Evolutionary conservation across 2,329 filamentous ascomycete genomes (phyloP).

Genomic region (Penicillium digitatum): DNA sequence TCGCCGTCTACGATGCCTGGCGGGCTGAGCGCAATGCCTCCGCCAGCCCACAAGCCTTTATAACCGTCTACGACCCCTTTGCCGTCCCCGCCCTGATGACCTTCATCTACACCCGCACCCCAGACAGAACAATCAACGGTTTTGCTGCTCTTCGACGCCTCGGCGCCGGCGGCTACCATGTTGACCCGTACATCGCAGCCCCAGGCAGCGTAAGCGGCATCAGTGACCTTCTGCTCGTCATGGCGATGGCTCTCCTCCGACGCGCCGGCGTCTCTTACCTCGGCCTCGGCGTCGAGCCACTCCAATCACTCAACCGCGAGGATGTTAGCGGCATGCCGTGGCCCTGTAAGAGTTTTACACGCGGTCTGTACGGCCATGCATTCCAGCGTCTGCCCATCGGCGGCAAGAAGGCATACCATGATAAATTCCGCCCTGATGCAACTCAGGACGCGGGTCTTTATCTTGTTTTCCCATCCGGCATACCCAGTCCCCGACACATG

Average conservation of each 20-base stretch:
- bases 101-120: slow-evolving; percentile 38
- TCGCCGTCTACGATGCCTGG: slow-evolving; percentile 40
- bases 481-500: slow-evolving; percentile 31
- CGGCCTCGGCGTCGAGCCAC: slow-evolving; percentile 40
- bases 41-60: slow-evolving; percentile 35
- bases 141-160: slow-evolving; percentile 41
- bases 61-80: slow-evolving; percentile 43
- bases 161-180: slow-evolving; percentile 39
- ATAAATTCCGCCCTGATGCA: slow-evolving; percentile 39
- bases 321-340: slow-evolving; percentile 33
- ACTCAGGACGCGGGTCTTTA: slow-evolving; percentile 32
- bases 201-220: slow-evolving; percentile 37
- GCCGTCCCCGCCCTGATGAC: slow-evolving; percentile 39
- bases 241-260: slow-evolving; percentile 39
- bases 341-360: slow-evolving; percentile 27
- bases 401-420: slow-evolving; percentile 42
- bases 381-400: slow-evolving; percentile 34
- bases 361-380: slow-evolving; percentile 30
- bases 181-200: slow-evolving; percentile 41
- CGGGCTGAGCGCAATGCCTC: slow-evolving; percentile 33
- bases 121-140: slow-evolving; percentile 31
- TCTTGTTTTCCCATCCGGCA: slow-evolving; percentile 35
- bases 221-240: slow-evolving; percentile 38
- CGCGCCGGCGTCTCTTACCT: slow-evolving; percentile 34
- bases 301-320: slow-evolving; percentile 22